Evolutionary conservation across 1,139 yeast species (phyloP), one percentile per base, ranked within the genome.

Genomic region (Taphrina populina): DNA sequence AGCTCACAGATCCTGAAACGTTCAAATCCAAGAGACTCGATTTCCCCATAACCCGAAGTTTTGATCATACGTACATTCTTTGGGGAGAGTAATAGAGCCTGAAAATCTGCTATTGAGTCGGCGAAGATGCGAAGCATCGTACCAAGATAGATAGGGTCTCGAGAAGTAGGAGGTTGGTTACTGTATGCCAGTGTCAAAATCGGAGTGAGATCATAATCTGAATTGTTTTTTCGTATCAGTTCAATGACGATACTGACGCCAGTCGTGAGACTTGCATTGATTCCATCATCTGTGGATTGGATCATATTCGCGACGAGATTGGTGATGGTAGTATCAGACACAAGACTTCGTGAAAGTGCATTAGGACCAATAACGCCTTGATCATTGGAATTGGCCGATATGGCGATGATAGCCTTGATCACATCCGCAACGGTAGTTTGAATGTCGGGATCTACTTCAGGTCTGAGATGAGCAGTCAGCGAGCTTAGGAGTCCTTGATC

Each of bases 401-500:
- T 86, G 1, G 96, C 84, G 27, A 92, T 86, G 66, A 94, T 79
- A 0, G 97, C 97, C 67, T 92, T 94, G 56, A 92, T 72, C 66
- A 92, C 92, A 67, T 92, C 99, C 8, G 96, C 95, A 1, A 95
- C 95, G 0, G 97, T 95, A 2, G 95, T 83, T 69, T 92, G 97
- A 52, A 81, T 81, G 58, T 92, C 59, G 8, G 60, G 59, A 30
- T 51, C 51, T 11, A 52, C 49, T 30, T 57, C 29, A 6, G 60
- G 59, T 17, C 40, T 20, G 10, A 58, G 43, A 24, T 57, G 45
- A 11, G 49, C 43, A 11, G 58, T 52, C 19, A 58, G 37, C 15
- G 43, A 37, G 8, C 35, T 40, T 15, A 58, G 30, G 20, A 58
- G 40, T 19, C 56, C 55, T 32, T 57, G 53, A 7, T 37, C 41